Evolutionary conservation across 768 basidiomycete species (phyloP), one percentile per base, ranked within the genome.

Genomic region (Dacryopinax primogenitus): DNA sequence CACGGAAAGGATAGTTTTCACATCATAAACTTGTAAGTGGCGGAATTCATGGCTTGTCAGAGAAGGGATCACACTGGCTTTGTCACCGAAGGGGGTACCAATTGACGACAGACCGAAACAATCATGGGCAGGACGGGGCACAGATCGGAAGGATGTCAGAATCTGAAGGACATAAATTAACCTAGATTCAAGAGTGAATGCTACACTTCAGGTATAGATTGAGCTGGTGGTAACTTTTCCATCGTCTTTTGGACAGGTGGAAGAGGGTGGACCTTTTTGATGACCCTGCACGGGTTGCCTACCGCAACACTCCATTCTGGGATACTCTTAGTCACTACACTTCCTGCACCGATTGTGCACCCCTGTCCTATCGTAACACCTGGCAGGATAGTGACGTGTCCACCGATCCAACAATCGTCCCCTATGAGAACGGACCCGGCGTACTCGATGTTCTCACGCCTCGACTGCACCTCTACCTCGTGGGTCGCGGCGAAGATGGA

Each of bases 401-500:
- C 76, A 0, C 75, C 75, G 28, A 77, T 69, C 77, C 77, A 77
- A 66, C 72, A 73, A 65, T 78, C 76, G 15, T 73, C 67, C 4
- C 72, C 76, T 23, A 77, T 74, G 1, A 33, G 62, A 41, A 77
- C 72, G 15, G 73, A 70, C 33, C 69, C 69, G 18, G 74, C 72
- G 64, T 66, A 69, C 68, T 77, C 75, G 33, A 69, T 68, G 0
- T 73, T 74, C 18, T 69, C 39, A 2, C 68, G 66, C 3, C 75
- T 73, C 51, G 71, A 71, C 4, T 75, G 69, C 16, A 67, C 63
- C 34, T 67, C 67, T 13, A 68, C 58, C 64, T 21, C 67, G 58
- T 71, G 74, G n/a, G 41, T 63, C 16, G 69, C 71, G 13, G 71
- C 73, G 63, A 64, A 71, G 41, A 75, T 61, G 34, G 70, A 68